Conservation (phyloP, 1,139 yeast species). For the Insectozyma bohioensis region DNA sequence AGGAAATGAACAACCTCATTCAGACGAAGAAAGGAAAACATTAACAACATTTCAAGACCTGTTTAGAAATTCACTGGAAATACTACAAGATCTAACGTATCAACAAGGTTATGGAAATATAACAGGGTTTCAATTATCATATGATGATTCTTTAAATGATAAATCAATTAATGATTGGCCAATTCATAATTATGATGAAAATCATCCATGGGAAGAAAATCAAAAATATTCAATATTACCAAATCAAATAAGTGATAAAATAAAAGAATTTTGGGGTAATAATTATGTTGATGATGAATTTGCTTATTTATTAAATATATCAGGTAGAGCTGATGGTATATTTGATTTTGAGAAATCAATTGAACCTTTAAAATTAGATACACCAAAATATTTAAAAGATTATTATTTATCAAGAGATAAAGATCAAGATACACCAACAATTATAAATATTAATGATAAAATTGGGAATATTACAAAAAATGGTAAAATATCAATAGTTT, state of each 20-base stretch:
- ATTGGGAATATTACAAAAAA: conserved; percentile 29
- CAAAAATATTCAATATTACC: conserved; percentile 63
- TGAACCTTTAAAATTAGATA: conserved; percentile 22
- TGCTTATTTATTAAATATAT: conserved; percentile 49
- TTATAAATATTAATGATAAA: conserved; percentile 14
- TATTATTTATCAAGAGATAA: conserved; percentile 23
- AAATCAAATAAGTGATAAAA: conserved; percentile 47
- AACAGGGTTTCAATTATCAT: conserved; percentile 69
- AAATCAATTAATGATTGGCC: conserved; percentile 57
- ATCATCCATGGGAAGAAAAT: conserved; percentile 51
- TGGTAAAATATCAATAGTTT: conserved; percentile 28
- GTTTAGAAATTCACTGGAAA: conserved; percentile 27
- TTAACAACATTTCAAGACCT: conserved; percentile 30
- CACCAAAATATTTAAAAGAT: conserved; percentile 45
- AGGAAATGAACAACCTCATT: conserved; percentile 29
- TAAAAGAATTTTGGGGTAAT: conserved; percentile 50
- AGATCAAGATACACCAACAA: conserved; percentile 10
- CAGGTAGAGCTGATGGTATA: conserved; percentile 50
- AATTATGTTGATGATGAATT: conserved; percentile 20
- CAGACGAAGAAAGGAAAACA: conserved; percentile 27
- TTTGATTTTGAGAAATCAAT: conserved; percentile 25
- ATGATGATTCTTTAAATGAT: conserved; percentile 50
- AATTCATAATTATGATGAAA: conserved; percentile 39
- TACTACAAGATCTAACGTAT: conserved; percentile 44
- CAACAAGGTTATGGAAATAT: conserved; percentile 63